These are phyloP conservation scores for Atractiella rhizophila DNA, from an alignment of 768 basidiomycete genomes.

Conservation along the genomic window DNA sequence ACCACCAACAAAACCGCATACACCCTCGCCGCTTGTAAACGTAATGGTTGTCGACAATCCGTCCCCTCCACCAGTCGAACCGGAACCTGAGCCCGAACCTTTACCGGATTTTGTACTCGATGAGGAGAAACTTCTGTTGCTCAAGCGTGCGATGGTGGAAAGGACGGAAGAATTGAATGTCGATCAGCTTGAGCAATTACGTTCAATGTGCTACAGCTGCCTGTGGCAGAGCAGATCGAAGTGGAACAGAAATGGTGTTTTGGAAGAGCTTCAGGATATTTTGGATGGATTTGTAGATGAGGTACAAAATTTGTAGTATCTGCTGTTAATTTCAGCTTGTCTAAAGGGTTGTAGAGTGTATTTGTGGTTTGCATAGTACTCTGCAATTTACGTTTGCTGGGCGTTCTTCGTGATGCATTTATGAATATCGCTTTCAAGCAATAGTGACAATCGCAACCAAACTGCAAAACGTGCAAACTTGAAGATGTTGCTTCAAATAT, in stretches of 20 bases:
- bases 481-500: too few relatives aligned
- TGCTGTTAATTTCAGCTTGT: too few relatives aligned
- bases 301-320: too few relatives aligned
- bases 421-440: too few relatives aligned
- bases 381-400: too few relatives aligned
- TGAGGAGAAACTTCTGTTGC: conserved; percentile 26
- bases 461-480: too few relatives aligned
- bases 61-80: conserved; percentile 10
- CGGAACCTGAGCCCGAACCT: conserved; percentile 7
- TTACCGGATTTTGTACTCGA: conserved; percentile 40
- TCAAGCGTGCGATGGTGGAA: conserved; percentile 30
- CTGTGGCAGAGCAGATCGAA: conserved; percentile 61
- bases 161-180: conserved; percentile 39
- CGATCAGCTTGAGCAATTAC: conserved; percentile 79
- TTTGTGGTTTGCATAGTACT: background rate
- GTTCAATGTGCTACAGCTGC: conserved; percentile 49
- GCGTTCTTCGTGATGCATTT: too few relatives aligned
- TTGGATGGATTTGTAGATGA: conserved; percentile 44
- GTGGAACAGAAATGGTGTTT: conserved; percentile 52
- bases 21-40: background rate
- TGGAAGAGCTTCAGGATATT: conserved; percentile 34
- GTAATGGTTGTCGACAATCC: conserved; percentile 22
- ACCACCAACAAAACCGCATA: conserved; percentile 1
- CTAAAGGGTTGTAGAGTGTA: too few relatives aligned
- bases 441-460: too few relatives aligned